Evolutionary conservation across 2,329 filamentous ascomycete genomes (phyloP), one percentile per base, ranked within the genome.

Genomic region (Cercospora zeae-maydis): DNA sequence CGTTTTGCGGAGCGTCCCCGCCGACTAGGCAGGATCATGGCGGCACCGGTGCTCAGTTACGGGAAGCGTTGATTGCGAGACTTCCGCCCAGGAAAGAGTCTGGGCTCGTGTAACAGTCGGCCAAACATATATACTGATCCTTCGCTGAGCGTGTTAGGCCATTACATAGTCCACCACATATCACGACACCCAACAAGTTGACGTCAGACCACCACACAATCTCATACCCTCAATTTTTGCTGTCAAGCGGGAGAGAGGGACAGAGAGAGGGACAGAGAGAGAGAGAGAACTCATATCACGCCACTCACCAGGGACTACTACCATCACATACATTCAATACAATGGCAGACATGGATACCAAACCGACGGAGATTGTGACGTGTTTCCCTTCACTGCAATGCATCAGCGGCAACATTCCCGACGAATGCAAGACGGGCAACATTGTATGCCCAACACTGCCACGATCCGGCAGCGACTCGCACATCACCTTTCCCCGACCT

Each of bases 361-460:
- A 57, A 45, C 45, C 67, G n/a, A 62, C 52, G 21, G 65, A 66
- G 21, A 56, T 66, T 7, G 58, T 63, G 31, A 66, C 67, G 42
- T 69, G 67, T 59, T 69, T 67, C 30, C 65, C 65, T 9, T 66
- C 64, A 7, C 39, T 66, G 11, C 66, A 67, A 63, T 69, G 67
- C 42, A 59, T 69, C 37, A 59, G 62, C 56, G 67, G 67, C 37
- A 63, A 62, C 34, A 58, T 67, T 3, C 67, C 65, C 3, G 62
- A 67, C 19, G 65, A 65, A 56, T 69, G 67, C 63, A 66, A 63
- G 27, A 61, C 51, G 11, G 66, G 63, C 47, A 63, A 67, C 39
- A 57, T 66, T 24, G 66, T 67, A 7, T 69, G 67, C 16, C 65
- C 67, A 21, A 62, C 64, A 19, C 58, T 66, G 4, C 64, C 64